These are phyloP conservation scores for Elsinoe fawcettii DNA, from an alignment of 2,329 filamentous ascomycete genomes.

Conservation along the genomic window DNA sequence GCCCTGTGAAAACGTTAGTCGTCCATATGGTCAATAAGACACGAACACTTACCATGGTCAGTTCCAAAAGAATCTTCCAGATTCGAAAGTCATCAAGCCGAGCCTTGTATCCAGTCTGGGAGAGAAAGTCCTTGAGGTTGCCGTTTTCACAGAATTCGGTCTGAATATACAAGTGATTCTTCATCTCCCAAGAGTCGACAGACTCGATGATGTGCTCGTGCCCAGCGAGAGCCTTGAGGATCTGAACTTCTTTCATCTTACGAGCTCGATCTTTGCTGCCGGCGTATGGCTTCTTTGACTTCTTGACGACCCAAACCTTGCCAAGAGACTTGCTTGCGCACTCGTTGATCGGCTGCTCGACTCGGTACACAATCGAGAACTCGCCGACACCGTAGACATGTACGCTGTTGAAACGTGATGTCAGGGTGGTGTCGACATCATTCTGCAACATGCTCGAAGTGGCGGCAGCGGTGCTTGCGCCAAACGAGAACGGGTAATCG, in stretches of 20 bases:
- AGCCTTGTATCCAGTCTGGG: conserved; percentile 72
- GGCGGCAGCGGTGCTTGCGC: conserved; percentile 43
- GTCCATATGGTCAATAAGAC: conserved; percentile 19
- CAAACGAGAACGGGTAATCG: conserved; percentile 51
- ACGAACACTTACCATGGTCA: conserved; percentile 59
- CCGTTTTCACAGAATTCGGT: conserved; percentile 96
- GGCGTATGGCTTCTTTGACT: conserved; percentile 70
- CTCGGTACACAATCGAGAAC: conserved; percentile 86
- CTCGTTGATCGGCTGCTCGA: conserved; percentile 45
- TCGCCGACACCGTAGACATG: conserved; percentile 78
- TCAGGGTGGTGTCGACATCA: conserved; percentile 67
- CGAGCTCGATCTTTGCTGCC: conserved; percentile 72
- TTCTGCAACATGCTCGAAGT: conserved; percentile 62
- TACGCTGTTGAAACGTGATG: conserved; percentile 70
- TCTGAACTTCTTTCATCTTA: conserved; percentile 75
- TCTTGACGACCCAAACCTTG: conserved; percentile 83
- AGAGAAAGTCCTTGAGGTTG: conserved; percentile 76
- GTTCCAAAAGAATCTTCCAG: conserved; percentile 92
- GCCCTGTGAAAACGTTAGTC: conserved; percentile 50
- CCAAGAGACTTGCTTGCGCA: conserved; percentile 24
- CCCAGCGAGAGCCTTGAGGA: conserved; percentile 67
- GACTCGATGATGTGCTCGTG: conserved; percentile 81
- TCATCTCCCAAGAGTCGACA: conserved; percentile 79
- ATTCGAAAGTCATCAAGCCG: conserved; percentile 94
- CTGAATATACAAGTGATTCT: conserved; percentile 85